These are phyloP conservation scores for Torulaspora maleeae DNA, from an alignment of 805 yeast genomes.

Conservation along the genomic window DNA sequence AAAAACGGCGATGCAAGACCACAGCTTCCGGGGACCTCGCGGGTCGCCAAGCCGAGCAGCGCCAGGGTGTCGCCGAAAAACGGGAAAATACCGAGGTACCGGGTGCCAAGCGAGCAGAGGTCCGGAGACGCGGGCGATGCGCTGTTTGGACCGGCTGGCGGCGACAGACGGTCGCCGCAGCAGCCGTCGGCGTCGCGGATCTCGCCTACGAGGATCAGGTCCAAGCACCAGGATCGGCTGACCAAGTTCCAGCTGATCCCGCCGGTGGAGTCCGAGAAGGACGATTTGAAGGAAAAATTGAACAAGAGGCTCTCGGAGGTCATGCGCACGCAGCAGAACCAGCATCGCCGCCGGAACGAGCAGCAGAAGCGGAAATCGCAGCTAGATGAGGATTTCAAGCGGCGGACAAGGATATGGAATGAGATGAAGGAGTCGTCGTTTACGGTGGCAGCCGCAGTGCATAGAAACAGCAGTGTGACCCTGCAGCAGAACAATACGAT, in stretches of 20 bases:
- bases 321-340: slow-evolving; percentile 32
- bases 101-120: not conserved
- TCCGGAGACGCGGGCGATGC: not conserved
- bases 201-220: not conserved
- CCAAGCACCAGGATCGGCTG: slow-evolving; percentile 21
- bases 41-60: not conserved
- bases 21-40: not conserved
- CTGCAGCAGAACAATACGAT: slow-evolving; percentile 9
- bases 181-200: not conserved
- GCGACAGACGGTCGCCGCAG: not conserved
- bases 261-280: slow-evolving; percentile 22
- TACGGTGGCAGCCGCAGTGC: not conserved
- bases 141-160: too few relatives aligned
- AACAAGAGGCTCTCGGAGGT: slow-evolving; percentile 33
- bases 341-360: slow-evolving; percentile 24
- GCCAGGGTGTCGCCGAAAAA: not conserved
- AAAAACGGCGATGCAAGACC: not conserved
- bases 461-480: not conserved
- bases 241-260: slow-evolving; percentile 32
- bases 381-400: slow-evolving; percentile 26
- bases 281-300: slow-evolving; percentile 29
- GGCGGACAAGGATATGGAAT: slow-evolving; percentile 20
- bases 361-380: slow-evolving; percentile 29
- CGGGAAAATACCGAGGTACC: not conserved
- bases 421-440: slow-evolving; percentile 8